Evolutionary conservation across 345 rosid genomes (phyloP), one percentile per base, ranked within the genome.

Genomic region (Gossypium thurberi): DNA sequence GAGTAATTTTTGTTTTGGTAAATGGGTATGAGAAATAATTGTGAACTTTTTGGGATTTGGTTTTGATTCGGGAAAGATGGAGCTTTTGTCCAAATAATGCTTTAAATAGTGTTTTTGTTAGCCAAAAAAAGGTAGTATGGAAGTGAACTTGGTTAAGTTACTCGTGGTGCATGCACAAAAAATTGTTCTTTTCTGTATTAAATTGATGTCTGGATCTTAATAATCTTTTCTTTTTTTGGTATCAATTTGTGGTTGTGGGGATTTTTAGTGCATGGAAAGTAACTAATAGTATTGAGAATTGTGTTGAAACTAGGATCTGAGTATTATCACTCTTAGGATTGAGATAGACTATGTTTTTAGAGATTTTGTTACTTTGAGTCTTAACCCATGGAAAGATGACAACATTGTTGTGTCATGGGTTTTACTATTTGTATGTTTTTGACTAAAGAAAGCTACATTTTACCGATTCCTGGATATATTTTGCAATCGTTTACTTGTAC

Each of bases 1-100:
- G 79, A 78, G 65, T 67, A 55, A 47, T 76, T 74, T 42, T 69
- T 71, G 70, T 80, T 78, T 80, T 13, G 21, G 17, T 65, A 53
- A 23, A 40, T 74, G 63, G 71, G 64, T 65, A 8, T 73, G 78
- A 78, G 66, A 79, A 81, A 58, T 58, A 51, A 46, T 78, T 43
- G 40, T 33, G 28, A 60, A 78, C 37, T 18, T 20, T 55, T 8
- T 20, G 9, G 59, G 59, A 2, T 55, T 25, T 63, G 69, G 63
- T 33, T 70, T 56, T 64, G 52, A 50, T 64, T 33, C 42, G 43
- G 20, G 10, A 7, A 33, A 33, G 40, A 33, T 33, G 40, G 40
- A 33, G 40, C 40, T 33, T 33, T 33, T 33, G 40, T 33, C 14
- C 65, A 21, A 18, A 37, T 33, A 56, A 51, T 65, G 61, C 18